phyloP scores from a whole-genome alignment of 345 rosid genomes.

The Eucalyptus brandiana region DNA sequence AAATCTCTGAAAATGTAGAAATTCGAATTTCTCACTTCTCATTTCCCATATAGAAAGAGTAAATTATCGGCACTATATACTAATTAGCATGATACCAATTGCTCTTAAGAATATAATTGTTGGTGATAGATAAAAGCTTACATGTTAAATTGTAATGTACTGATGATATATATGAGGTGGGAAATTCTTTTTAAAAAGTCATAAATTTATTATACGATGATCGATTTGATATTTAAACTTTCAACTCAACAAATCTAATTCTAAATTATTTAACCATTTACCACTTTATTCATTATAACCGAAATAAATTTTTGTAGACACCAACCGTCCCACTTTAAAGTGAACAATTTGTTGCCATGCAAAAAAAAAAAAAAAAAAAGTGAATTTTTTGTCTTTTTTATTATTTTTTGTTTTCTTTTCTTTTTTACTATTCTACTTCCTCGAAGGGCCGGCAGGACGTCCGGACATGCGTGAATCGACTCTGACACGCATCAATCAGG shows the following conservation, averaged over 20 bases:
- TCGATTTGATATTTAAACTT: not conserved
- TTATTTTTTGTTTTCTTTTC: no score
- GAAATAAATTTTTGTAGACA: not conserved
- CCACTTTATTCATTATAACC: not conserved
- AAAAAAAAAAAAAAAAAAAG: not conserved
- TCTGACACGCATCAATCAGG: not conserved
- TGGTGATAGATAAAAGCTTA: not conserved
- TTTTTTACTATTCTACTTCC: not conserved
- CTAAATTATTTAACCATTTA: accelerated
- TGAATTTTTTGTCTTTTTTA: not conserved
- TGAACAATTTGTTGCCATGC: not conserved
- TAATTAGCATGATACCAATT: not conserved
- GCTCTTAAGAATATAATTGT: not conserved
- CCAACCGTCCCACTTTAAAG: no score
- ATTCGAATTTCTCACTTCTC: accelerated
- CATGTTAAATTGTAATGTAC: not conserved
- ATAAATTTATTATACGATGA: accelerated
- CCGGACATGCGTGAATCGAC: not conserved
- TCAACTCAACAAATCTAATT: accelerated
- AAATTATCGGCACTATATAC: accelerated
- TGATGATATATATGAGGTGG: not conserved
- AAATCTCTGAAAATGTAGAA: accelerated
- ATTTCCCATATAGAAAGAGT: accelerated
- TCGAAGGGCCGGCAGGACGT: not conserved
- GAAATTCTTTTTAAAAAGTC: accelerated